phyloP scores from a whole-genome alignment of 1,284 basidiomycete genomes.

The Papiliotrema laurentii region DNA sequence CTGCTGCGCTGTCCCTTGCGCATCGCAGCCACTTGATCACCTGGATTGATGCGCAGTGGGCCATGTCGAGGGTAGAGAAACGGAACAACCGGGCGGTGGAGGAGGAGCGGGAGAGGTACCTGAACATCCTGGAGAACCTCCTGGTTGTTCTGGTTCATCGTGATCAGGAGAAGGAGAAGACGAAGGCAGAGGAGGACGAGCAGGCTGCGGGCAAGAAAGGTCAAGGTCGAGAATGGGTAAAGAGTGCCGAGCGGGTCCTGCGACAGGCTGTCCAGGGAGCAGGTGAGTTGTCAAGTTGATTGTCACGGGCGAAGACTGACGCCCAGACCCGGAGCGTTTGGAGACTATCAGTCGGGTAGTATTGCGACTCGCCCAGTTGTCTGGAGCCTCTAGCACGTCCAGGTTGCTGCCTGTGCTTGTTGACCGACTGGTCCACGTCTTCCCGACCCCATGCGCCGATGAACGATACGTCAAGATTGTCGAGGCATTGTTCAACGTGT shows the following conservation, averaged over 20 bases:
- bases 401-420: slow-evolving; percentile 8
- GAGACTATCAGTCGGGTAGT: slow-evolving; percentile 9
- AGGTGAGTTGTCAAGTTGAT: slow-evolving; percentile 11
- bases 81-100: background rate
- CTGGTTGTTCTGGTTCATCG: slow-evolving; percentile 9
- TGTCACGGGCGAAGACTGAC: background rate
- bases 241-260: too few relatives aligned
- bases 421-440: slow-evolving; percentile 2
- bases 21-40: slow-evolving; percentile 63
- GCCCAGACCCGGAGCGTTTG: slow-evolving; percentile 13
- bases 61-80: background rate
- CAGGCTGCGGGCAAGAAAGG: slow-evolving; percentile 8
- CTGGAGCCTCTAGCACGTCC: slow-evolving; percentile 1
- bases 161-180: background rate
- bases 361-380: slow-evolving; percentile 6
- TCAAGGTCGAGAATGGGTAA: slow-evolving; percentile 7
- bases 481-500: slow-evolving; percentile 14
- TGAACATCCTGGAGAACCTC: slow-evolving; percentile 7
- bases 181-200: slow-evolving; percentile 3
- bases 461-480: slow-evolving; percentile 1
- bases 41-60: slow-evolving; percentile 52
- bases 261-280: too few relatives aligned
- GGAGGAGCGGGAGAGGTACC: slow-evolving; percentile 9
- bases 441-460: background rate
- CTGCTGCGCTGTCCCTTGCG: slow-evolving; percentile 64